Evolutionary conservation across 2,329 filamentous ascomycete genomes (phyloP).

Genomic region (Pestalotiopsis fici): DNA sequence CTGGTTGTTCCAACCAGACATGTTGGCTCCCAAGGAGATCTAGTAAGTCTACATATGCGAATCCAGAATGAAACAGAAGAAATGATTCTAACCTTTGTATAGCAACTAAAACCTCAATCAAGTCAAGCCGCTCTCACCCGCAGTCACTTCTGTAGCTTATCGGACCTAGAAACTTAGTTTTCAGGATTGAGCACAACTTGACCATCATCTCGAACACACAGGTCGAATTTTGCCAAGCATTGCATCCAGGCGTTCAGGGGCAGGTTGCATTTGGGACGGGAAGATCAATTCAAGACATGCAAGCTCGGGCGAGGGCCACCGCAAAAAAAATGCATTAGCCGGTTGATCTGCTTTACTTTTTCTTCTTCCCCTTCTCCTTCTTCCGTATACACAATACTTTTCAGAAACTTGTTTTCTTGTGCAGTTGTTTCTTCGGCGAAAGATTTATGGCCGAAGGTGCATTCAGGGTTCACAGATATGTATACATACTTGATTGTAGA

Average conservation of each 20-base stretch:
- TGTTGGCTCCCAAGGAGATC: constrained; percentile 94
- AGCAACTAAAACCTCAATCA: constrained; percentile 19
- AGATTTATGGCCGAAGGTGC: background rate
- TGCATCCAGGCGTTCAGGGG: background rate
- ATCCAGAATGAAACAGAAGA: background rate
- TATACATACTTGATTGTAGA: background rate
- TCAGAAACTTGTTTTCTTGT: background rate
- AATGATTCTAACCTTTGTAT: constrained; percentile 16
- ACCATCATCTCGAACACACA: background rate
- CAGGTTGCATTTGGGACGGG: background rate
- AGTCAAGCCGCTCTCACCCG: constrained; percentile 5
- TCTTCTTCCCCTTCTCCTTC: background rate
- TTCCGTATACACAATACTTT: background rate
- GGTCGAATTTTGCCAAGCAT: background rate
- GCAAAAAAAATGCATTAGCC: background rate
- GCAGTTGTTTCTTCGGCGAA: background rate
- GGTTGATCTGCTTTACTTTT: background rate
- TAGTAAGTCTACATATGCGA: constrained; percentile 65
- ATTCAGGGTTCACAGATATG: background rate
- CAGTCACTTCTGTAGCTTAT: background rate
- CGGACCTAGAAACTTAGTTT: background rate
- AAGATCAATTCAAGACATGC: background rate
- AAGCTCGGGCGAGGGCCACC: too few species aligned
- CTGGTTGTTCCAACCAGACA: constrained; percentile 96
- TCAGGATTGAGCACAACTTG: background rate